Base-by-base conservation (phyloP, 148 eudicot species). In the Silene uniflora region DNA sequence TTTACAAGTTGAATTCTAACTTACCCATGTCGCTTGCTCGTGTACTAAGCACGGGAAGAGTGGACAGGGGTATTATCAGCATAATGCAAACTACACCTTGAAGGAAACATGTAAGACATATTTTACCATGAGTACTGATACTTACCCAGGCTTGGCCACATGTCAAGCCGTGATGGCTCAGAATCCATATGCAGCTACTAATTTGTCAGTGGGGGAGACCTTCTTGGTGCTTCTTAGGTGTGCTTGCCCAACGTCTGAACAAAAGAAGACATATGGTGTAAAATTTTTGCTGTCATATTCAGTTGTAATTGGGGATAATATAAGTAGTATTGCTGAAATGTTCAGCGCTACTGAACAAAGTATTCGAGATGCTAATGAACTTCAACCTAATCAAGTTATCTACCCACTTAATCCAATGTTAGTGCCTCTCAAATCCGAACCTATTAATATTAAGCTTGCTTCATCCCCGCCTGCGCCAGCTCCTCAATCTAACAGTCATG, bases 191-290 rank as follows among this genome's bases (percentile, higher is more conserved):
- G 42, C 1, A 7, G 59, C 63, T 1, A 13, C 35, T 1, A 32
- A 77, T 1, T 69, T 90, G 35, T 0, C 0, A 0, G 63, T 22
- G 35, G 80, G 84, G 0, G 44, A 77, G 64, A 47, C 75, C 0
- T 3, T 93, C 6, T 3, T 24, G 58, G 89, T 89, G 5, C 98
- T 96, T 0, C 35, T 89, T 44, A 83, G 86, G 81, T 90, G 98
- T 64, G 98, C 96, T 10, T 93, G 98, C 42, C 91, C 96, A 6
- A 78, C 92, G 5, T 4, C 58, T 8, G 76, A 82, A 22, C 98
- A 93, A 78, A 75, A 77, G 7, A 75, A 17, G 3, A 76, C 16
- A 4, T 71, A 44, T 4, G 88, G 90, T 4, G 69, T 79, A 72
- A 83, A 73, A 76, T 86, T 73, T 80, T 77, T 93, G 47, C 84